These are phyloP conservation scores for Psilocybe cyanescens DNA, from an alignment of 768 basidiomycete genomes.

Conservation along the genomic window DNA sequence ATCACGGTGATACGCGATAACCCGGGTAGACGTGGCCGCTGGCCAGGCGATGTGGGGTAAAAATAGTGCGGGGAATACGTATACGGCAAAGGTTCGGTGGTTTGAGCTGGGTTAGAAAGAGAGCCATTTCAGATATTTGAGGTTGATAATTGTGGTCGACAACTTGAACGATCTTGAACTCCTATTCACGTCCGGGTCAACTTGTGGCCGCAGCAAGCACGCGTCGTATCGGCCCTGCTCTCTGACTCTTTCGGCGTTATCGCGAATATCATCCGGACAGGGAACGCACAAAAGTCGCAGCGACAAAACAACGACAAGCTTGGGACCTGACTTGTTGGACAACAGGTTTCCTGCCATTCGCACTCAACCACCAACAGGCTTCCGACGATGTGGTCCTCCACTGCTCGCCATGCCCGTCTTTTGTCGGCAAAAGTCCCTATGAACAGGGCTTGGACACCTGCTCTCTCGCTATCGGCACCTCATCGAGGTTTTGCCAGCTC, in stretches of 20 bases:
- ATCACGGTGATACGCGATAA: background rate
- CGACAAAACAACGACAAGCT: constrained; percentile 14
- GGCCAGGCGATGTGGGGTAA: background rate
- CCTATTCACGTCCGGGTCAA: background rate
- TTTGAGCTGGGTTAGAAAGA: background rate
- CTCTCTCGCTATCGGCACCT: constrained; percentile 7
- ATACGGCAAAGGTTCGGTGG: background rate
- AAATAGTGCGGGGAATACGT: constrained; percentile 1
- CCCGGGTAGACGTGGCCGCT: constrained; percentile 2
- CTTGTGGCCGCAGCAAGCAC: background rate
- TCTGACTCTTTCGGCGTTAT: background rate
- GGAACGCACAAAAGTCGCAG: constrained; percentile 11
- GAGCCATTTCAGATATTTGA: background rate
- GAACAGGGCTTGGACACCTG: constrained; percentile 16
- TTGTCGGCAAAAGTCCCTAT: constrained; percentile 18
- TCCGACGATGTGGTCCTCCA: constrained; percentile 19
- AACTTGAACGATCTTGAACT: background rate
- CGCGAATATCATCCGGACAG: constrained; percentile 1
- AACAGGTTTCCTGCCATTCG: background rate
- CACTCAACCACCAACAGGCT: constrained; percentile 1
- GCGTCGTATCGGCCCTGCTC: background rate
- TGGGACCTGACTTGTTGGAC: background rate
- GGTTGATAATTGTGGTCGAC: background rate
- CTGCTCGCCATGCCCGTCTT: constrained; percentile 18
- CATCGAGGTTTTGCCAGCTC: constrained; percentile 20